Percentiles rank a stretch among this genome's conserved stretches.
Conservation (phyloP, 768 basidiomycete species). For the Postia placenta region DNA sequence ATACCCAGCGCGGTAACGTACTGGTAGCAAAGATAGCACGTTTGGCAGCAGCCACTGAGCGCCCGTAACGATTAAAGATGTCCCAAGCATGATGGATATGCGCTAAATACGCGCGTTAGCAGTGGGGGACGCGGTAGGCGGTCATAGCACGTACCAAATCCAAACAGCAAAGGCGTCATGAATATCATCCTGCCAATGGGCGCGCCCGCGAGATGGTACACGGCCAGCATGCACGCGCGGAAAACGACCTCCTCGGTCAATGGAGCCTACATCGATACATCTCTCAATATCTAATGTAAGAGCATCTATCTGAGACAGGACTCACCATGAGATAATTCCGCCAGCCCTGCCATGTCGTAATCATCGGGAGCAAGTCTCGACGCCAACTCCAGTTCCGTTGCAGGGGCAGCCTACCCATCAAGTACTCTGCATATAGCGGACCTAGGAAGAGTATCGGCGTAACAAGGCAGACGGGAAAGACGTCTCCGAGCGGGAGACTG, state of each 20-base stretch:
- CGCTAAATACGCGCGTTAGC: constrained; percentile 39
- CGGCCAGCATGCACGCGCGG: constrained; percentile 73
- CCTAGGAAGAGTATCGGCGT: constrained; percentile 74
- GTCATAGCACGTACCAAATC: constrained; percentile 60
- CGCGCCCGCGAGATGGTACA: constrained; percentile 62
- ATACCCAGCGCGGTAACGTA: constrained; percentile 26
- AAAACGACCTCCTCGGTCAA: constrained; percentile 93
- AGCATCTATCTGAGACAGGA: constrained; percentile 1
- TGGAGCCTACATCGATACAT: constrained; percentile 56
- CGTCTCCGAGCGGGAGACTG: constrained; percentile 10
- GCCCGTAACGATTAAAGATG: constrained; percentile 67
- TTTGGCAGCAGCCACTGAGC: constrained; percentile 55
- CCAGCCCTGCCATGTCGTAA: constrained; percentile 51
- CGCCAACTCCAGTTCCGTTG: constrained; percentile 45
- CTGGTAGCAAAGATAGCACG: constrained; percentile 51
- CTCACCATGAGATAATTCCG: constrained; percentile 63
- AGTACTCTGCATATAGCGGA: constrained; percentile 56
- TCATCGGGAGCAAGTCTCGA: constrained; percentile 30
- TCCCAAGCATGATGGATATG: constrained; percentile 94
- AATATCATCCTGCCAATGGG: constrained; percentile 61
- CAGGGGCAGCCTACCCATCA: constrained; percentile 45
- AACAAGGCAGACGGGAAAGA: constrained; percentile 52
- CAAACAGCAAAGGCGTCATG: constrained; percentile 81
- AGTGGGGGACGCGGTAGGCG: background rate
- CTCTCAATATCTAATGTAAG: background rate